phyloP scores from a whole-genome alignment of 495 filamentous ascomycete genomes.

The Pyrenula massariospora region DNA sequence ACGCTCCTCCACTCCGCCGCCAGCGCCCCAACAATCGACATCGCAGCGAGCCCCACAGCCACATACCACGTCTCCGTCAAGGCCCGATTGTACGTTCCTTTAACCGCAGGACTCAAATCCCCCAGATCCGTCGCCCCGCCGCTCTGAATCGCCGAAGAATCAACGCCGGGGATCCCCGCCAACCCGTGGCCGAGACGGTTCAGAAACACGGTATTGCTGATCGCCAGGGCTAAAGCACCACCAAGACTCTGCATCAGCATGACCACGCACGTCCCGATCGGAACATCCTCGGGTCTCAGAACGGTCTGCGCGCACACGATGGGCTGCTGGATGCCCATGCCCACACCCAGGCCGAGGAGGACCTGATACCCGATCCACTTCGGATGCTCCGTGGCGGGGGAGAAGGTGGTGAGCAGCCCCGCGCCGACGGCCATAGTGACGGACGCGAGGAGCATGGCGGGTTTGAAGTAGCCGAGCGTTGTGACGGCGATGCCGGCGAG shows the following conservation, averaged over 20 bases:
- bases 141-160: not conserved
- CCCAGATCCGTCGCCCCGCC: constrained; percentile 47
- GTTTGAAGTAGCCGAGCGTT: constrained; percentile 53
- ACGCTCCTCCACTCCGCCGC: constrained; percentile 70
- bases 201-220: too few relatives aligned
- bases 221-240: constrained; percentile 53
- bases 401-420: constrained; percentile 52
- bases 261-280: constrained; percentile 38
- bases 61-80: constrained; percentile 60
- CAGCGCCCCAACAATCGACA: constrained; percentile 48
- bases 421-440: constrained; percentile 45
- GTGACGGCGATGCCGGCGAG: constrained; percentile 39
- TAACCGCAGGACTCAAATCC: constrained; percentile 22
- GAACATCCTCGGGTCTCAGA: constrained; percentile 40
- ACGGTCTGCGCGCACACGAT: constrained; percentile 53
- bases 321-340: constrained; percentile 57
- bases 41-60: constrained; percentile 46
- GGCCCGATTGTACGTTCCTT: constrained; percentile 58
- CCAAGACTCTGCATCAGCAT: constrained; percentile 64
- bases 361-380: constrained; percentile 63
- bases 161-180: too few relatives aligned
- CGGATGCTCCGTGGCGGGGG: constrained; percentile 29
- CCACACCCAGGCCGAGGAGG: constrained; percentile 59
- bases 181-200: too few relatives aligned
- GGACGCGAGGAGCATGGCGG: constrained; percentile 40